phyloP scores from a whole-genome alignment of 2,329 filamentous ascomycete species.

The Pseudogymnoascus sp. region DNA sequence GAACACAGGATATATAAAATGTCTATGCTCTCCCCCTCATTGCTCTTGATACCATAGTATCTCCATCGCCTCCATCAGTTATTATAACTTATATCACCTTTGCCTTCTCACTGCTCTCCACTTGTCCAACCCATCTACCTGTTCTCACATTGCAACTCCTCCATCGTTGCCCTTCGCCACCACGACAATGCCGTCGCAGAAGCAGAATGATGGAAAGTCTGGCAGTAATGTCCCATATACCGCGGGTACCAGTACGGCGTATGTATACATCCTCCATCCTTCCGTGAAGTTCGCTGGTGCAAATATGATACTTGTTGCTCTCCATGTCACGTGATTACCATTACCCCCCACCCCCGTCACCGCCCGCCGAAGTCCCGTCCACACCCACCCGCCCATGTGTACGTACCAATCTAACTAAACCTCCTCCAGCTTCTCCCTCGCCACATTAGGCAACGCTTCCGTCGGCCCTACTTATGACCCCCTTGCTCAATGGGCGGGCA shows the following conservation, averaged over 20 bases:
- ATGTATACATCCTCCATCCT: background rate
- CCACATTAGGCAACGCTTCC: background rate
- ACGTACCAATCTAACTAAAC: background rate
- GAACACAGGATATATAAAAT: background rate
- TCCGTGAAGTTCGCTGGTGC: background rate
- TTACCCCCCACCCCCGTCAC: too few species aligned
- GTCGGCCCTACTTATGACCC: background rate
- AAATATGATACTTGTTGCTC: background rate
- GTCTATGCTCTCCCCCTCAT: background rate
- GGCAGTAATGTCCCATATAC: background rate
- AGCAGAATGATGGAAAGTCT: background rate
- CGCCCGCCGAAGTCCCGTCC: too few species aligned
- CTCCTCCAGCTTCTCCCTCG: background rate
- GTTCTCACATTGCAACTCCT: background rate
- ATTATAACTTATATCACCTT: background rate
- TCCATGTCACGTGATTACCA: background rate
- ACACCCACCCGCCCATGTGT: too few species aligned
- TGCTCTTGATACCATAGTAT: background rate
- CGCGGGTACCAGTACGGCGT: background rate
- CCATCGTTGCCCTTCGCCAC: background rate
- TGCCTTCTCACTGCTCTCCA: background rate
- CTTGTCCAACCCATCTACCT: too few species aligned
- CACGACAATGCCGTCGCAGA: background rate
- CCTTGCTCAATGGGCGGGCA: background rate
- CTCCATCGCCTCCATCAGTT: background rate